phyloP scores from a whole-genome alignment of 371 early-diverging fungal species.

The Lichtheimia corymbifera region DNA sequence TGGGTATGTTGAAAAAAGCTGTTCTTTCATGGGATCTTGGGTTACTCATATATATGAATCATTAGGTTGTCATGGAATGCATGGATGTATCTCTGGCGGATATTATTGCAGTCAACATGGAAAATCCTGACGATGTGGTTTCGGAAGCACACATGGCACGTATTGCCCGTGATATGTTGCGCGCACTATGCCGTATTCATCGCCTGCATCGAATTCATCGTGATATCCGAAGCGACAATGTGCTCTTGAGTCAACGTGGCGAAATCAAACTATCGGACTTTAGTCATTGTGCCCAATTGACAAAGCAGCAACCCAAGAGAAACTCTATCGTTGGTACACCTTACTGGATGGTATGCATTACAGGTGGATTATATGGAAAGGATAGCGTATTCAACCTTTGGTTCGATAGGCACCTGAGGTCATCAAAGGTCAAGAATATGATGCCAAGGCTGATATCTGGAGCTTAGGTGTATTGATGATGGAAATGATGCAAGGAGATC shows the following conservation, averaged over 20 bases:
- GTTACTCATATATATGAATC: not conserved
- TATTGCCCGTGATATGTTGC: constrained; percentile 77
- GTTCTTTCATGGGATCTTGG: not conserved
- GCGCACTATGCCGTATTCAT: constrained; percentile 92
- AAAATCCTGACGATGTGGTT: constrained; percentile 37
- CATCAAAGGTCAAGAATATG: constrained; percentile 75
- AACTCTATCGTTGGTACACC: constrained; percentile 76
- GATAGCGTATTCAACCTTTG: not conserved
- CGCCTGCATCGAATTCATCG: constrained; percentile 91
- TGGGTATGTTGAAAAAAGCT: constrained; percentile 41
- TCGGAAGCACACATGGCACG: constrained; percentile 66
- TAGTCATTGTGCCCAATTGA: constrained; percentile 70
- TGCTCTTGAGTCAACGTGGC: constrained; percentile 70
- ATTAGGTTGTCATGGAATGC: constrained; percentile 74
- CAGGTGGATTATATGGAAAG: not conserved
- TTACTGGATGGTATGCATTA: constrained; percentile 84
- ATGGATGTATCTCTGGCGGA: constrained; percentile 84
- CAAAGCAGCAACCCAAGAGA: constrained; percentile 60
- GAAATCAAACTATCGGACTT: constrained; percentile 79
- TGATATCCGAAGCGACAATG: constrained; percentile 88
- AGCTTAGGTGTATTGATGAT: constrained; percentile 80
- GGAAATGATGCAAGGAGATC: constrained; percentile 83
- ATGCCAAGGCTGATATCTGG: constrained; percentile 87
- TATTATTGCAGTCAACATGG: constrained; percentile 63
- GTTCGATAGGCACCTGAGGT: constrained; percentile 83